Evolutionary conservation across 1,284 basidiomycete species (phyloP).

Genomic region (Pascua sp.): DNA sequence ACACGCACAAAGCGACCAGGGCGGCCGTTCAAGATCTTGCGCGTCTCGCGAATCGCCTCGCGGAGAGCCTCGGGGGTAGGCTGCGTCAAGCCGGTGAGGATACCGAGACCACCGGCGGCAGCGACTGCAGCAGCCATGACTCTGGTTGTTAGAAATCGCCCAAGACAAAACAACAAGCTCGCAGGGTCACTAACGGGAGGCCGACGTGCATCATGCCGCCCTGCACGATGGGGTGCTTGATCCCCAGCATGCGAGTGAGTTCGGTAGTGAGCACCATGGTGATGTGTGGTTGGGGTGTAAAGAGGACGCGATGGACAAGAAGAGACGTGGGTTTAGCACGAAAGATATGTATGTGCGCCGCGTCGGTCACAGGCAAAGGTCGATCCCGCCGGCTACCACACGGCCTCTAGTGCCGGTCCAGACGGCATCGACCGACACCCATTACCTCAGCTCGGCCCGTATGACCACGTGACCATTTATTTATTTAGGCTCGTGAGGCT

Average conservation of each 20-base stretch:
- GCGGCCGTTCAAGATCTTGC: slow-evolving; percentile 55
- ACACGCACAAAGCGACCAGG: slow-evolving; percentile 61
- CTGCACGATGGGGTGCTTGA: slow-evolving; percentile 65
- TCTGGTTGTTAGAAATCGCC: slow-evolving; percentile 49
- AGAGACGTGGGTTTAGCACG: background rate
- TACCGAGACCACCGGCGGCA: slow-evolving; percentile 80
- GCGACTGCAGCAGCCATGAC: slow-evolving; percentile 64
- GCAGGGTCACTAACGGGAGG: no score
- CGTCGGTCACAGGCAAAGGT: background rate
- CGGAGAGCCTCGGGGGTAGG: slow-evolving; percentile 78
- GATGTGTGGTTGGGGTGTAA: background rate
- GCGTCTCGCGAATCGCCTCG: slow-evolving; percentile 76
- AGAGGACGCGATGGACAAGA: background rate
- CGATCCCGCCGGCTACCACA: background rate
- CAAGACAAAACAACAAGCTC: slow-evolving; percentile 11
- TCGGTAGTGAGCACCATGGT: slow-evolving; percentile 51
- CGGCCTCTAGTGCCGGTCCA: background rate
- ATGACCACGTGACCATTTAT: background rate
- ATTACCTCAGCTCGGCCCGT: background rate
- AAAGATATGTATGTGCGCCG: background rate
- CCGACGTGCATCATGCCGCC: slow-evolving; percentile 29
- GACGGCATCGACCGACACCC: background rate
- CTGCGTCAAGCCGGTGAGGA: slow-evolving; percentile 82
- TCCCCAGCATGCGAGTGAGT: slow-evolving; percentile 51
- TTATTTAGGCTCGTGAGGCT: no score